phyloP scores from a whole-genome alignment of 192 early-diverging fungal species.

The Rhizoclosmatium globosum region DNA sequence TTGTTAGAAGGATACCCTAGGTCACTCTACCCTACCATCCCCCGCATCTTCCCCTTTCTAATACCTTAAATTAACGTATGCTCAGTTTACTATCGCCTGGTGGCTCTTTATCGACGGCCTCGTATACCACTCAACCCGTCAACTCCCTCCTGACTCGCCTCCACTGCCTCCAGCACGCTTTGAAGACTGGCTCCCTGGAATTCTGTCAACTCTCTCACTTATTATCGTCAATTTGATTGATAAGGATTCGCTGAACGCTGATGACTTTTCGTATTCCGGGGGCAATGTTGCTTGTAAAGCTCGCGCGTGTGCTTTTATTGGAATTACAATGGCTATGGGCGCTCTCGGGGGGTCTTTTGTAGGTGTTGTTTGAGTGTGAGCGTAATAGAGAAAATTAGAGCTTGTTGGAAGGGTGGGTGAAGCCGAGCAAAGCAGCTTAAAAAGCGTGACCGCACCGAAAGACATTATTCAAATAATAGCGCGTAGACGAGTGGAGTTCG shows the following conservation, averaged over 20 bases:
- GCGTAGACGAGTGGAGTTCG: too few species aligned
- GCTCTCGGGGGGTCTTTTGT: conserved; percentile 56
- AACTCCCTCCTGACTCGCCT: conserved; percentile 1
- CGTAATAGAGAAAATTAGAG: too few species aligned
- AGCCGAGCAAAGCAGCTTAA: too few species aligned
- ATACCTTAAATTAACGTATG: not conserved
- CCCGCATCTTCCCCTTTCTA: not conserved
- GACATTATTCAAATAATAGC: too few species aligned
- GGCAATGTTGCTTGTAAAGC: conserved; percentile 55
- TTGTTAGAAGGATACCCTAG: too few species aligned
- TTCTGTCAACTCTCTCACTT: conserved; percentile 58
- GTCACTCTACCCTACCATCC: not conserved
- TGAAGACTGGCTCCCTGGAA: conserved; percentile 63
- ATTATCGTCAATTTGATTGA: conserved; percentile 64
- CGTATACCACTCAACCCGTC: conserved; percentile 39
- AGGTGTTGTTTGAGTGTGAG: conserved; percentile 2
- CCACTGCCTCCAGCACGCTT: conserved; percentile 27
- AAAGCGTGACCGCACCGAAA: too few species aligned
- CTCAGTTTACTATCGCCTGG: conserved; percentile 59
- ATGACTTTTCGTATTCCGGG: conserved; percentile 41
- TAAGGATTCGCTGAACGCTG: conserved; percentile 51
- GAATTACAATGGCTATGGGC: conserved; percentile 59
- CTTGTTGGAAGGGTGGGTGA: too few species aligned
- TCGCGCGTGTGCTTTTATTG: conserved; percentile 58
- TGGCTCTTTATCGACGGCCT: conserved; percentile 63